Conservation (phyloP, 129 eudicot species). For the Saposhnikovia divaricata region DNA sequence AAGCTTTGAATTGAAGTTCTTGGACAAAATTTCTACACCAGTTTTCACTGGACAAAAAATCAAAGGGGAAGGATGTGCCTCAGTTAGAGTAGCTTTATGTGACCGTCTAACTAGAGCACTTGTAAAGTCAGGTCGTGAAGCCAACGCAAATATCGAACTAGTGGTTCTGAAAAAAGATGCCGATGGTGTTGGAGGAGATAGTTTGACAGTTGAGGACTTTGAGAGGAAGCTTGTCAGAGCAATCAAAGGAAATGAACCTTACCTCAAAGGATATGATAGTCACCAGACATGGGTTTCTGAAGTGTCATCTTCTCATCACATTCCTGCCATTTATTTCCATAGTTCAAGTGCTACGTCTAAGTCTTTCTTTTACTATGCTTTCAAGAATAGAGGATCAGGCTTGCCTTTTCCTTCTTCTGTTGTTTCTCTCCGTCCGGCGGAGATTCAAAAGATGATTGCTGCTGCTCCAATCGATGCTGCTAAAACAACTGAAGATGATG, state of each 20-base stretch:
- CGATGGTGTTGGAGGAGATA: constrained; percentile 22
- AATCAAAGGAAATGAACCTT: constrained; percentile 38
- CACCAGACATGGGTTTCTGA: constrained; percentile 27
- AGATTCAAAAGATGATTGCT: background rate
- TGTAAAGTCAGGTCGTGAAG: constrained; percentile 34
- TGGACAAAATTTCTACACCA: constrained; percentile 32
- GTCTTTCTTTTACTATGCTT: background rate
- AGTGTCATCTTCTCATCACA: constrained; percentile 3
- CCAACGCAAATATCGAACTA: constrained; percentile 45
- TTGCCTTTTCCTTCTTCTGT: constrained; percentile 9
- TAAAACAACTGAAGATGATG: background rate
- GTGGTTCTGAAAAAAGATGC: constrained; percentile 39
- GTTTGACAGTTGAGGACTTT: constrained; percentile 30
- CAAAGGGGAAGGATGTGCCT: background rate
- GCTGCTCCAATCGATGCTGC: background rate
- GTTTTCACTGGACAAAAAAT: constrained; percentile 15
- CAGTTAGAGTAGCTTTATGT: constrained; percentile 34
- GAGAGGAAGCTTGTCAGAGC: constrained; percentile 27
- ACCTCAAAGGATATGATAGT: constrained; percentile 30
- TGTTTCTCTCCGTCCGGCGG: constrained; percentile 9
- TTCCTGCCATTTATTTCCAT: constrained; percentile 19
- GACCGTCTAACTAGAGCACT: constrained; percentile 31
- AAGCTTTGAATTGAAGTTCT: constrained; percentile 38
- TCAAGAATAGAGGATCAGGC: background rate
- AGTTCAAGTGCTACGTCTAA: background rate